Evolutionary conservation across 208 protist genomes (phyloP), one percentile per base, ranked within the genome.

Genomic region (Trypanosoma theileri): DNA sequence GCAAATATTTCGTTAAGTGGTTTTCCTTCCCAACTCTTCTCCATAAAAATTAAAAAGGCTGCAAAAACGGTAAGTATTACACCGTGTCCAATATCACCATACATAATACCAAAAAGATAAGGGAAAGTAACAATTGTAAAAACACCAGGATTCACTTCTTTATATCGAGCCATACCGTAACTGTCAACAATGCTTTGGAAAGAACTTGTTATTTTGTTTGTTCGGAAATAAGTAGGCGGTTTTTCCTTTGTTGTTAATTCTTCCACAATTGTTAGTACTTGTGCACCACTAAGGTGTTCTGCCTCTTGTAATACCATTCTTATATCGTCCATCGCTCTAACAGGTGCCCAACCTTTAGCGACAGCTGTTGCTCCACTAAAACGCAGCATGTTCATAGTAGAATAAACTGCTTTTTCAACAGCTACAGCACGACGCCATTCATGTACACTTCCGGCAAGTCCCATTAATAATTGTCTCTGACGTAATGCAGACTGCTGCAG

Each of bases 61-160:
- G 91, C 88, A 45, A 94, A 81, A 40, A 98, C 35, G 48, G 94
- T 89, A 22, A 99, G 78, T 24, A 99, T 87, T 52, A 98, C 26
- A 58, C 98, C 98, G 84, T 99, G 99, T 42, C 98, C 98, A 42
- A 99, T 82, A 78, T 99, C 99, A 61, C 99, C 99, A 83, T 99
- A 99, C 99, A 99, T 99, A 60, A 99, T 91, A 59, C 94, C 98
- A 76, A 99, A 99, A 6, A 99, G 84, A 86, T 99, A 99, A 26
- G 99, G 99, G 83, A 99, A 99, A 42, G 97, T 99, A 45, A 99
- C 91, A 60, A 99, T 96, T 24, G 98, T 97, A 65, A 99, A 97
- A 24, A 98, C 92, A 22, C 90, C 96, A 19, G 94, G 91, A 77
- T 98, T 98, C n/a, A 97, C 71, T 75, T 98, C 94, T 56, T 94